These are phyloP conservation scores for Cutaneotrichosporon cavernicola DNA, from an alignment of 1,284 basidiomycete genomes.

Conservation along the genomic window DNA sequence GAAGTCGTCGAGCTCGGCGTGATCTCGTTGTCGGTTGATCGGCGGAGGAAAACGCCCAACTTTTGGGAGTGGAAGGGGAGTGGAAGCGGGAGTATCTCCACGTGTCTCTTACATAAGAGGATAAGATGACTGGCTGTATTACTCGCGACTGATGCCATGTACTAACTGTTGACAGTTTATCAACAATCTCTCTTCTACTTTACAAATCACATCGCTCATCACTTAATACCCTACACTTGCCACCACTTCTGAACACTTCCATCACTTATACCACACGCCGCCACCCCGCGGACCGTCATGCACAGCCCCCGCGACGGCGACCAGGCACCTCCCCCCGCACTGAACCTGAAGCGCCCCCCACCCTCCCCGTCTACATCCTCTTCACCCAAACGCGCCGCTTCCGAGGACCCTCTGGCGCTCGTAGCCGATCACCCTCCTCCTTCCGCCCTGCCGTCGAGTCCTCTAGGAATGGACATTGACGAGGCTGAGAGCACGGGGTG, in stretches of 20 bases:
- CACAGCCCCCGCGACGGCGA: slow-evolving; percentile 14
- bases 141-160: too few relatives aligned
- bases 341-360: slow-evolving; percentile 37
- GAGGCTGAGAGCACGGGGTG: slow-evolving; percentile 27
- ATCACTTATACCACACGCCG: not conserved
- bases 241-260: not conserved
- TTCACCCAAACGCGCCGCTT: slow-evolving; percentile 49
- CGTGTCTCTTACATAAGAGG: slow-evolving; percentile 1
- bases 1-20: slow-evolving; percentile 1
- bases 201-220: not conserved
- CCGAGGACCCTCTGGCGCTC: slow-evolving; percentile 38
- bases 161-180: not conserved
- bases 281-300: slow-evolving; percentile 15
- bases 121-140: not conserved
- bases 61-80: slow-evolving; percentile 5
- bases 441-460: slow-evolving; percentile 23
- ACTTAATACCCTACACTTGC: not conserved
- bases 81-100: slow-evolving; percentile 4
- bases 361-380: slow-evolving; percentile 37
- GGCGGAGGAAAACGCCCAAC: slow-evolving; percentile 14
- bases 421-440: not conserved
- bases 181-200: too few relatives aligned
- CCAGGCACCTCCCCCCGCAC: slow-evolving; percentile 3
- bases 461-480: slow-evolving; percentile 31
- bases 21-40: slow-evolving; percentile 1